Base-by-base conservation (phyloP, 129 eudicot genomes). In the Helianthus annuus region DNA sequence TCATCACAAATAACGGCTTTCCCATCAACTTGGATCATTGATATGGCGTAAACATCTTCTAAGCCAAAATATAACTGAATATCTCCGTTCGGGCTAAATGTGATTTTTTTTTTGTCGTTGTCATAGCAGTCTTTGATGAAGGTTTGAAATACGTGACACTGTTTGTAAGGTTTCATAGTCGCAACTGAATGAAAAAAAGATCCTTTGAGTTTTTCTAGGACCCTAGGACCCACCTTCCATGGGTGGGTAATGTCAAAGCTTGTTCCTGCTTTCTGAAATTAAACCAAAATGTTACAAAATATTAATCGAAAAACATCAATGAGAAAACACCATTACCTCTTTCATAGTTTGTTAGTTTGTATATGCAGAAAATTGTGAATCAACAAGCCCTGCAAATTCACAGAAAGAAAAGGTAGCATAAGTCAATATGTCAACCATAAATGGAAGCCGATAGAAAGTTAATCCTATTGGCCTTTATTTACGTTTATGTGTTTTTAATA, bases 311-410 rank as follows among this genome's bases (percentile, higher is more conserved):
- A 54, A 54, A 16, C 9, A 16, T n/a, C 60, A 54, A 54, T 54
- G 7, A 29, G 16, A 54, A 54, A 54, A 16, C 4, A 16, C 60
- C 7, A 15, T 54, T 16, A 54, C 60, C 60, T 0, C 0, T 19
- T 2, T 8, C 16, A 4, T 16, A 10, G 4, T 52, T 38, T 38
- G 6, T 4, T 7, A 38, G 17, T 14, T 52, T 52, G 57, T 52
- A 52, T 52, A 52, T 1, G 22, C 6, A 52, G 57, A 14, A 52
- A 46, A 14, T 2, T 13, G 60, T 9, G 27, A 54, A 16, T 29
- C 60, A 54, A 54, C 60, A 54, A 54, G 5, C 60, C 32, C 55
- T 13, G 55, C 6, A 49, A 54, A 54, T 54, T 54, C 60, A 24
- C 6, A 57, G 4, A 1, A 4, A 19, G 12, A 3, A 12, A 27